Base-by-base conservation (phyloP, 2,329 filamentous ascomycete species). In the Zelopaecilomyces penicillatus region DNA sequence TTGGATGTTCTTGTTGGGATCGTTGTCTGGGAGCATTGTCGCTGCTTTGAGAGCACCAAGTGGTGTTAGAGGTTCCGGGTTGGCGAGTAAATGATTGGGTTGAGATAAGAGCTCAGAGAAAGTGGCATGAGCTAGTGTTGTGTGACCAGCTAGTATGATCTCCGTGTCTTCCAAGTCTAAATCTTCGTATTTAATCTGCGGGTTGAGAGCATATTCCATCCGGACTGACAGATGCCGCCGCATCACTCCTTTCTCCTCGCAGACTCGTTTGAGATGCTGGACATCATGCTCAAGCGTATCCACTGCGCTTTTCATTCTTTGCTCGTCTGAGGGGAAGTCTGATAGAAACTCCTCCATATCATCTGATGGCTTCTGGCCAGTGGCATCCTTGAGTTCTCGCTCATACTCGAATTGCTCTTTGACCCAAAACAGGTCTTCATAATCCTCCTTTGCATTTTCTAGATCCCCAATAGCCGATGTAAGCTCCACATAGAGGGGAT, bases 91-190 rank as follows among this genome's bases (percentile, higher is more conserved):
- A 43, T 77, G 66, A 26, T 66, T 63, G 1, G 72, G 73, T 37
- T 71, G 71, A 5, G 70, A 70, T n/a, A 76, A 59, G 6, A 78
- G 60, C 28, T 68, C 58, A 6, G 69, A 60, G 42, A 75, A 75
- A 6, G 54, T 52, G 6, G 62, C 53, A 50, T 74, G 67, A 6
- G 63, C 62, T 5, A 73, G 56, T 7, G 52, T 60, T 30, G 46
- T 50, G 30, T 39, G 50, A 3, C 44, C 48, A 39, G 54, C 46
- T 7, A 58, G 45, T 4, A 61, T 59, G 4, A 44, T 30, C 2
- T 48, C 47, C 31, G 49, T 51, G 11, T 61, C 57, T 10, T 63
- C 61, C 26, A 76, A 63, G 19, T 63, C 55, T 44, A 75, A 63
- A 41, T 73, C 70, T 29, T 70, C 68, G 37, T 63, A 62, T 32